phyloP scores from a whole-genome alignment of 1,284 basidiomycete species.

The Ganoderma sinense region DNA sequence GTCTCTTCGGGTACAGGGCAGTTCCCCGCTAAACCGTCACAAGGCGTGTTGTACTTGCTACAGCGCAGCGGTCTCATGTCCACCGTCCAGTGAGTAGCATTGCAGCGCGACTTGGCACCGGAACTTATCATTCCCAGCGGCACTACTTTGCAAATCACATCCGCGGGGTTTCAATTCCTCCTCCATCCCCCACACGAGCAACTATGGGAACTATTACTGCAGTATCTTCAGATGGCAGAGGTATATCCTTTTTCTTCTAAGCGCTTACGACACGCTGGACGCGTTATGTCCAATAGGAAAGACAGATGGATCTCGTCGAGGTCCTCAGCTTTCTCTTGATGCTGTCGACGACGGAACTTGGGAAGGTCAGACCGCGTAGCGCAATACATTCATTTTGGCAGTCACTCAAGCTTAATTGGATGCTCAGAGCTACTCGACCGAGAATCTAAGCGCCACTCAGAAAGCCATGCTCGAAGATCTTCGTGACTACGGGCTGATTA shows the following conservation, averaged over 20 bases:
- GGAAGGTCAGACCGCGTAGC: constrained; percentile 60
- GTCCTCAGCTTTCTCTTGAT: constrained; percentile 96
- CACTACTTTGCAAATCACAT: constrained; percentile 84
- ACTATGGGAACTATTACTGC: constrained; percentile 95
- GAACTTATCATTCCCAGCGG: constrained; percentile 46
- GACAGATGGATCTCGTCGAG: constrained; percentile 92
- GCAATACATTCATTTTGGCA: constrained; percentile 16
- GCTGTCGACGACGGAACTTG: constrained; percentile 93
- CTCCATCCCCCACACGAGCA: constrained; percentile 97
- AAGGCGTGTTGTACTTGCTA: constrained; percentile 86
- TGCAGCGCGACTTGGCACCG: background rate
- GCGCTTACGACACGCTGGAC: constrained; percentile 13
- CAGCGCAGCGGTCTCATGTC: constrained; percentile 90
- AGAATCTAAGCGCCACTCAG: constrained; percentile 83
- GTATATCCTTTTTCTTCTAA: constrained; percentile 48
- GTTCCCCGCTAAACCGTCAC: constrained; percentile 73
- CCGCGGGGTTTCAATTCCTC: constrained; percentile 96
- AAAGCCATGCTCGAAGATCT: constrained; percentile 91
- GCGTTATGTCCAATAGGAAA: constrained; percentile 58
- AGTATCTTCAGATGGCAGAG: constrained; percentile 87
- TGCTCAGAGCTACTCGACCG: constrained; percentile 87
- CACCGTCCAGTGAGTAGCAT: constrained; percentile 54
- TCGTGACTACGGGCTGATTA: constrained; percentile 94
- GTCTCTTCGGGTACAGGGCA: constrained; percentile 89
- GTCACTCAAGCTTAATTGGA: constrained; percentile 14